Evolutionary conservation across 345 rosid species (phyloP).

Genomic region (Odontarrhena argentea): DNA sequence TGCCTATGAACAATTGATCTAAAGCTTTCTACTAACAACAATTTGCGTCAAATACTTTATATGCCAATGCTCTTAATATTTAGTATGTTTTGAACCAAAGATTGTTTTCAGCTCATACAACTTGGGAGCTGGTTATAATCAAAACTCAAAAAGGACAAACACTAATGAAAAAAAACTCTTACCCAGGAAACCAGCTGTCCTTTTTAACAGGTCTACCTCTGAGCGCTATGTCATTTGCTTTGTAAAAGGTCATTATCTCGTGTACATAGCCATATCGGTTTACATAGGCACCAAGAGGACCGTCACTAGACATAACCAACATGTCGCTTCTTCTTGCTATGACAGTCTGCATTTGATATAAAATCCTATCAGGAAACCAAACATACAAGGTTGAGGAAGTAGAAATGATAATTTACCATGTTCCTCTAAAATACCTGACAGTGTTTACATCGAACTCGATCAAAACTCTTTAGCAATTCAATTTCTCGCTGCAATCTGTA

Average conservation of each 20-base stretch:
- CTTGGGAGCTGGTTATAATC: not conserved
- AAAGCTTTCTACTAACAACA: conserved; percentile 5
- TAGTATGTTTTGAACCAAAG: not conserved
- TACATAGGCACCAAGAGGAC: conserved; percentile 98
- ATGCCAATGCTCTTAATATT: not conserved
- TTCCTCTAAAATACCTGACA: conserved; percentile 60
- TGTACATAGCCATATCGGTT: conserved; percentile 73
- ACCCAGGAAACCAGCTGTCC: conserved; percentile 99
- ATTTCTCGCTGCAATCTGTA: conserved; percentile 87
- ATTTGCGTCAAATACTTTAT: not conserved
- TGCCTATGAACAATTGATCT: conserved; percentile 1
- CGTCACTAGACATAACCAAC: conserved; percentile 96
- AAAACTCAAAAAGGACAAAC: not conserved
- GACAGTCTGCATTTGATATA: conserved; percentile 50
- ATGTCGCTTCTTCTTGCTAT: conserved; percentile 91
- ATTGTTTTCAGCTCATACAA: conserved; percentile 9
- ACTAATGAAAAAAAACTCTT: conserved; percentile 35
- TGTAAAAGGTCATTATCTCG: conserved; percentile 75
- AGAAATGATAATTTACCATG: not conserved
- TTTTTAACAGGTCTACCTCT: conserved; percentile 47
- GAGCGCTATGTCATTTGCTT: conserved; percentile 72
- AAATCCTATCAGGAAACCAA: not conserved
- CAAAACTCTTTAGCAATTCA: conserved; percentile 70
- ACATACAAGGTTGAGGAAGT: conserved; percentile 16
- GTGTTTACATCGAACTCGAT: conserved; percentile 72